Percentiles rank a stretch among this genome's conserved stretches.
phyloP scores from a whole-genome alignment of 2,329 filamentous ascomycete genomes.

The Eutypa lata region DNA sequence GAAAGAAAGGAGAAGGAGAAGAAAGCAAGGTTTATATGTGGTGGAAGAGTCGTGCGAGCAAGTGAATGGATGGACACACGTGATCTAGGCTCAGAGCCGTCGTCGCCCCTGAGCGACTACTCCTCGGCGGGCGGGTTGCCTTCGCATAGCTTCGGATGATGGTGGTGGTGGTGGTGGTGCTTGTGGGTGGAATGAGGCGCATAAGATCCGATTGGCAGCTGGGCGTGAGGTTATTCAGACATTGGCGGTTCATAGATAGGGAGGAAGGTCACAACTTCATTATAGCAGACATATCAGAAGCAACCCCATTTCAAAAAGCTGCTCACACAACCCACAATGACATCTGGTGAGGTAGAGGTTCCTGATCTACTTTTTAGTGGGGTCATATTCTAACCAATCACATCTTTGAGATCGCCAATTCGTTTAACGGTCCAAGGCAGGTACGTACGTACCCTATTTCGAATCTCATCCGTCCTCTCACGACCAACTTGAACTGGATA shows the following conservation, averaged over 20 bases:
- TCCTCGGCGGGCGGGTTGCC: slow-evolving; percentile 21
- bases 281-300: no score
- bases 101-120: slow-evolving; percentile 30
- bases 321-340: background rate
- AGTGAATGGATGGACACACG: no score
- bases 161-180: slow-evolving; percentile 6
- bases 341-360: background rate
- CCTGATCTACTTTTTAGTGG: background rate
- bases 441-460: no score
- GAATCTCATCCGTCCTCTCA: no score
- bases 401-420: background rate
- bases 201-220: slow-evolving; percentile 1
- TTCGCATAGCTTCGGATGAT: slow-evolving; percentile 36
- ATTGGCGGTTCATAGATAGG: background rate
- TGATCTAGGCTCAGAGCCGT: slow-evolving; percentile 55
- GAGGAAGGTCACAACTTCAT: no score
- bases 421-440: no score
- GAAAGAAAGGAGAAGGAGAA: no score
- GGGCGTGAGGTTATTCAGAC: background rate
- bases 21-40: no score
- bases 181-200: slow-evolving; percentile 13
- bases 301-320: no score
- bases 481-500: no score
- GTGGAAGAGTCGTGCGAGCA: no score
- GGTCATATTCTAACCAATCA: background rate